Evolutionary conservation across 1,139 yeast species (phyloP), one percentile per base, ranked within the genome.

Genomic region (Candida frijolesensis): DNA sequence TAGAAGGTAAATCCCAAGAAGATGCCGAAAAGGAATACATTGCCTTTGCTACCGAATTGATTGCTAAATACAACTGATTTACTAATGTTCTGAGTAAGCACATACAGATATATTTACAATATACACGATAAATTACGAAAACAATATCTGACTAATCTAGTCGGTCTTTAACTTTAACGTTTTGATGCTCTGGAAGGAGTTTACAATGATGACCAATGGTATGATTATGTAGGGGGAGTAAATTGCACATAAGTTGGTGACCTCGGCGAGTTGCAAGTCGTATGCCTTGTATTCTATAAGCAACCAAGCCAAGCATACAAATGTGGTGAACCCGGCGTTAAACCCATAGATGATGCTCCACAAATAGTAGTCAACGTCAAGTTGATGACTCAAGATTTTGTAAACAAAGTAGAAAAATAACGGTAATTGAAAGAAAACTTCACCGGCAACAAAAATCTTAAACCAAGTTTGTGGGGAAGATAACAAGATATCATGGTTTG

Each of bases 11-110:
- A 53, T 72, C 90, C 48, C 89, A 87, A 72, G 96, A 85, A 60
- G 97, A 91, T 32, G 99, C 99, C 56, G 98, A 92, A 78, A 61
- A 80, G 64, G 78, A 89, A 72, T 89, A 90, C 78, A 89, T 91
- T 66, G 87, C 70, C 38, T 74, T 87, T 46, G 97, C 86, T 56
- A 84, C 84, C 63, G 82, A 82, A 64, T 79, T 89, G 73, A 72
- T 82, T 58, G 83, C 78, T 49, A 76, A 76, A 63, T 75, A 76
- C 66, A 61, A 64, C 56, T 67, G 58, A 44, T 44, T 32, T 22
- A 46, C n/a, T 12, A 16, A 42, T 16, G 14, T 14, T 6, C 4
- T 29, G 11, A 29, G 18, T 25, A 16, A 29, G 30, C 44, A 27
- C 35, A 37, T 44, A 44, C 41, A 44, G 30, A 44, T 41, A 25